Evolutionary conservation across 345 rosid species (phyloP), one percentile per base, ranked within the genome.

Genomic region (Limnanthes douglasii): DNA sequence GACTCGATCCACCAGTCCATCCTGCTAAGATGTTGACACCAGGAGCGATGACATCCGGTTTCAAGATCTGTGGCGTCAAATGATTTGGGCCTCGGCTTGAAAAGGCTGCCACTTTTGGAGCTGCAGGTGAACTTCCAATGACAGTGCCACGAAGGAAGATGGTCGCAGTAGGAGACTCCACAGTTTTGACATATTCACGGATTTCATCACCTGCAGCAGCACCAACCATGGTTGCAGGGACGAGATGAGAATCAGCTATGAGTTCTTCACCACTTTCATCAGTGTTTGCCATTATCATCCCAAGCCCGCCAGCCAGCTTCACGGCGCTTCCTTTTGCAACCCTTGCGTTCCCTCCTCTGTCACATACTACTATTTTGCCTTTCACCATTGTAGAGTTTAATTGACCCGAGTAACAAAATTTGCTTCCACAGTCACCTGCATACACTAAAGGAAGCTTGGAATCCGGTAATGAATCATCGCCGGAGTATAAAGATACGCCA

Each of bases 11-110:
- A 1, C 92, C 78, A 4, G 86, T 74, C 95, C 95, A 83, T 6
- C 76, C 95, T 13, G 95, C 95, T 53, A 83, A 41, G 18, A 83
- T 78, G 24, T 83, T 83, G 35, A 83, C 75, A 17, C 95, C 95
- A 0, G 95, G 95, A 18, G 86, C 95, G 37, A 83, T 70, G 10
- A 83, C 71, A 43, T 83, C 95, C 0, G 95, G 92, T 41, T 83
- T 83, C 3, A 78, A 77, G 15, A 78, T 67, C 54, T 69, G 75
- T 0, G 61, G 68, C 0, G 77, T 72, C 18, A 67, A 19, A 13
- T 56, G 62, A 36, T 63, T 72, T 0, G 95, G 95, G 28, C 95
- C 92, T 7, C 95, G 72, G 61, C 92, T 72, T 0, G 90, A 73
- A 51, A 78, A 78, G 11, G 93, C 39, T 0, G 95, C 79, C 8